Base-by-base conservation (phyloP, 148 eudicot genomes). In the Linanthus parryae region DNA sequence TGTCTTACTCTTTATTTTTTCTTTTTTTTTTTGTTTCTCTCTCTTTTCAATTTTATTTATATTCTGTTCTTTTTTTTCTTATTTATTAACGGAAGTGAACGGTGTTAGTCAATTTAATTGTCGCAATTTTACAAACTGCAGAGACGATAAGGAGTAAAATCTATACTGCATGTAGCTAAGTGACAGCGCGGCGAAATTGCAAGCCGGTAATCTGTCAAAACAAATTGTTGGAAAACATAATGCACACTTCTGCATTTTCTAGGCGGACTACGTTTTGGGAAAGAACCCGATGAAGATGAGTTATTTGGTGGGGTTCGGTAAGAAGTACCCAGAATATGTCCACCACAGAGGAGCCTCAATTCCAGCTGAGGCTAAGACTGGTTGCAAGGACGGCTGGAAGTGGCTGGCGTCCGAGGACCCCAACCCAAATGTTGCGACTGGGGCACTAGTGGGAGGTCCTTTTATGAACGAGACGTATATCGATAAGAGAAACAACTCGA, bases 291-390 rank as follows among this genome's bases (percentile, higher is more conserved):
- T 67, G 94, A 70, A 77, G 48, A 56, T 79, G 72, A 92, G 96
- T 65, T 92, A 41, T 62, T 76, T 92, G 2, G 94, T 92, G 54
- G 98, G 98, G 9, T 77, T 81, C 22, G 96, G 96, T 7, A 82
- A 84, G 44, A 73, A 74, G 15, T 92, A 70, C 57, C 90, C 98
- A 27, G 53, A 79, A 37, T 72, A 28, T 38, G 94, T 92, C 46
- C 98, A 92, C 65, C 96, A 87, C 25, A 73, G 96, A 48, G 96
- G 98, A 43, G 96, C 98, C 59, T 91, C 98, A 13, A 91, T 91
- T 47, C 96, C 98, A 13, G 62, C 59, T 14, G 75, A 81, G 53
- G 80, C 79, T 33, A 66, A 57, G 19, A 65, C 61, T 9, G 65
- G 74, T 2, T 92, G 96, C 64, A 63, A 53, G 2, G 78, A 77